Evolutionary conservation across 2,329 filamentous ascomycete genomes (phyloP), one percentile per base, ranked within the genome.

Genomic region (Trichoderma simmonsii): DNA sequence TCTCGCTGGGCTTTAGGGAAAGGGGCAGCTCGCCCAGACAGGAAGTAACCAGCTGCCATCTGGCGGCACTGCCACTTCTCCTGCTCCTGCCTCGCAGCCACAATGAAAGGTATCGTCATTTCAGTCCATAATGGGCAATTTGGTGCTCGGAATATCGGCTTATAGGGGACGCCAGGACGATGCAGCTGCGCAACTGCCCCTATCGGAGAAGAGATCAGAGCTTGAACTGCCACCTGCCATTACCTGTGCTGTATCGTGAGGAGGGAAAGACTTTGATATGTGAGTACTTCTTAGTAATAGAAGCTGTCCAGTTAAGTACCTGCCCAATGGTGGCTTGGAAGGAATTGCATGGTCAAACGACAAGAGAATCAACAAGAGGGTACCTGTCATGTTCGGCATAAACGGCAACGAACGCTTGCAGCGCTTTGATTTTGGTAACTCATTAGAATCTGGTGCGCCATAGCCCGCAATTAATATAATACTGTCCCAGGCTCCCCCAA

Each of bases 41-140:
- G 66, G 18, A 65, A 51, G 56, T 24, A 24, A n/a, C 56, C 2
- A 5, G 28, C 14, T 62, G 66, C 66, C 66, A 69, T 61, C 66
- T 62, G 67, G 32, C 54, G 18, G 57, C 67, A 70, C 67, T 70
- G 67, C 57, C 67, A 9, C 9, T 7, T n/a, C 39, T 69, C 24
- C 21, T 30, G 67, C 57, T 61, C 57, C 24, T 70, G 67, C 57
- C 28, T 28, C 4, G 12, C 21, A n/a, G n/a, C 28, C 32, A 26
- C 7, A 0, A 32, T 18, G 21, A 36, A 59, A 8, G 5, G 21
- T 54, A 26, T 51, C 56, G 66, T 54, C 67, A 30, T 61, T 54
- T 28, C 39, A n/a, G 26, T 54, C 30, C 39, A 62, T 43, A 26
- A 12, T 5, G 2, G n/a, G 62, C 5, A 56, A 18, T 24, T 39